These are phyloP conservation scores for Monosporascus sp. DNA, from an alignment of 2,329 filamentous ascomycete species.

Conservation along the genomic window DNA sequence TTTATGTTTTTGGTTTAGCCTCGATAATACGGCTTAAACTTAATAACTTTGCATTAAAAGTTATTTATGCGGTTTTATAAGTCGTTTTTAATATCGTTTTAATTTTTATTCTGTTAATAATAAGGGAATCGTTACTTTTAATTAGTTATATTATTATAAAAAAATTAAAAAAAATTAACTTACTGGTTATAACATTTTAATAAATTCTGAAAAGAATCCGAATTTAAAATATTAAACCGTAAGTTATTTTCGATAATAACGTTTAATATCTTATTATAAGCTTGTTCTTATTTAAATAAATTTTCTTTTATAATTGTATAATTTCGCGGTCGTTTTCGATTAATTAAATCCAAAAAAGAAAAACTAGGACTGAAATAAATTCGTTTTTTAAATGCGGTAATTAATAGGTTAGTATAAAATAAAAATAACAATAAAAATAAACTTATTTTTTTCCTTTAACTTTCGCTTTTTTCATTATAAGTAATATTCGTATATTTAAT, in stretches of 20 bases:
- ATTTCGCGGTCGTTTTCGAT: too few species aligned
- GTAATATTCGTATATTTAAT: background rate
- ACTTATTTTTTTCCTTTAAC: background rate
- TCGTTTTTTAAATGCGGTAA: background rate
- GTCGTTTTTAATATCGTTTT: too few species aligned
- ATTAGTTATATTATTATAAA: too few species aligned
- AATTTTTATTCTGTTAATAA: too few species aligned
- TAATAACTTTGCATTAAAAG: too few species aligned
- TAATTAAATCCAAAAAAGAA: background rate
- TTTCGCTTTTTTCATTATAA: background rate
- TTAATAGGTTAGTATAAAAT: slow-evolving; percentile 1
- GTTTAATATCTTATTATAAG: too few species aligned
- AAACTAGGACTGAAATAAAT: background rate
- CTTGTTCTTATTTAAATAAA: too few species aligned
- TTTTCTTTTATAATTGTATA: too few species aligned
- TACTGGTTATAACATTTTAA: background rate
- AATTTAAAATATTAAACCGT: background rate
- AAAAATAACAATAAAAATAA: slow-evolving; percentile 1
- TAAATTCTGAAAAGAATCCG: background rate
- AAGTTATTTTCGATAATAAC: background rate
- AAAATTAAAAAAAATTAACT: background rate
- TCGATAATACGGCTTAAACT: too few species aligned
- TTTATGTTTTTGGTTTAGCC: too few species aligned
- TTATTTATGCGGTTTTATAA: too few species aligned
- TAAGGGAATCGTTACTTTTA: too few species aligned